phyloP scores from a whole-genome alignment of 768 basidiomycete species.

The Mycena crocata region DNA sequence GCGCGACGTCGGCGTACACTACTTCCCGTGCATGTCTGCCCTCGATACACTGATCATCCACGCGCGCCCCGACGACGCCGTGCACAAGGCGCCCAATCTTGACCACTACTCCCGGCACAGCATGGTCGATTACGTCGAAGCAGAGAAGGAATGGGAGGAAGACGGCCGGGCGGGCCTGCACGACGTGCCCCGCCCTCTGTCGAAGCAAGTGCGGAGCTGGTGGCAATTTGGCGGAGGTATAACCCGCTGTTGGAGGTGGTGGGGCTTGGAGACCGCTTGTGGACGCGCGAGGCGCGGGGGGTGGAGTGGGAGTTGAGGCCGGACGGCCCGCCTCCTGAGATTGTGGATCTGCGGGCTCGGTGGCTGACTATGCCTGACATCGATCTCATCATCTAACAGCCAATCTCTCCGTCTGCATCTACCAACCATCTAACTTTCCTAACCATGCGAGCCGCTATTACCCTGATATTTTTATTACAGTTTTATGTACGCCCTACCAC shows the following conservation, averaged over 20 bases:
- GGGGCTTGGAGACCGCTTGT: background rate
- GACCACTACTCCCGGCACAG: background rate
- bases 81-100: background rate
- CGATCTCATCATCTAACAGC: too few relatives aligned
- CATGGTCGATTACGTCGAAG: background rate
- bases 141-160: background rate
- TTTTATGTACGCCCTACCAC: too few relatives aligned
- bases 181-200: background rate
- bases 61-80: background rate
- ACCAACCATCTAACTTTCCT: too few relatives aligned
- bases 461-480: too few relatives aligned
- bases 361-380: too few relatives aligned
- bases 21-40: background rate
- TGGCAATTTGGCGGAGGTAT: conserved; percentile 5
- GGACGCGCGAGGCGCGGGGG: background rate
- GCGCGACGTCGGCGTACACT: background rate
- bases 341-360: too few relatives aligned
- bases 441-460: too few relatives aligned
- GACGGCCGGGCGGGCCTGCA: background rate
- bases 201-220: background rate
- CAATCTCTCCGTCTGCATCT: too few relatives aligned
- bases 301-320: background rate
- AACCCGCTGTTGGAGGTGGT: background rate
- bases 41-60: conserved; percentile 6
- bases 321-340: too few relatives aligned